Conservation (phyloP, 1,139 yeast genomes). For the Eremothecium coryli region DNA sequence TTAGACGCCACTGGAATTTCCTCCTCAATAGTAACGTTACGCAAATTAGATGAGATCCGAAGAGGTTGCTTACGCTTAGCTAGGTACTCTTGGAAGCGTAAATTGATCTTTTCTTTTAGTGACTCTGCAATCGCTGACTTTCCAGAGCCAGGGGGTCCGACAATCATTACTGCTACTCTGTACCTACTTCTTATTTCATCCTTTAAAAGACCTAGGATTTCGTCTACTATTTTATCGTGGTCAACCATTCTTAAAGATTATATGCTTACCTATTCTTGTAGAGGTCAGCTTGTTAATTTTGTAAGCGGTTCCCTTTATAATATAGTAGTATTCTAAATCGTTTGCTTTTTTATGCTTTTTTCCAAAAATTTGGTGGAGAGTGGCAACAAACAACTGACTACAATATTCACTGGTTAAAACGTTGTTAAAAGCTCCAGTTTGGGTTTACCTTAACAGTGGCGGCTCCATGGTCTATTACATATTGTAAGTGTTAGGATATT, state of each 20-base stretch:
- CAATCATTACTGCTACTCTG: constrained; percentile 47
- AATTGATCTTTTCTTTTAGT: constrained; percentile 37
- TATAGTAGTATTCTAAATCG: no score
- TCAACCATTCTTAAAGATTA: constrained; percentile 11
- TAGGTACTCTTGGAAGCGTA: constrained; percentile 13
- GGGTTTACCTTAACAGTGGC: no score
- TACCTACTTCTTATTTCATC: constrained; percentile 26
- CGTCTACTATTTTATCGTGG: constrained; percentile 12
- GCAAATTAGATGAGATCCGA: not conserved
- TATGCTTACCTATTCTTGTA: not conserved
- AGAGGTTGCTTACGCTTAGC: constrained; percentile 6
- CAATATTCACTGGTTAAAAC: no score
- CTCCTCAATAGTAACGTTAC: constrained; percentile 11
- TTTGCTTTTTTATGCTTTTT: no score
- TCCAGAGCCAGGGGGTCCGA: constrained; percentile 81
- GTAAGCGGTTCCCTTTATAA: no score
- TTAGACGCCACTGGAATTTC: constrained; percentile 13
- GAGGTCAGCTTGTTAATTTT: no score
- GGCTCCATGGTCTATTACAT: no score
- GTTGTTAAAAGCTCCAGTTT: no score
- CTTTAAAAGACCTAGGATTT: constrained; percentile 13
- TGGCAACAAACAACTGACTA: no score
- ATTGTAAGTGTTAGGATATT: no score
- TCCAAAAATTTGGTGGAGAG: no score
- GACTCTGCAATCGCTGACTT: constrained; percentile 56